Percentiles rank a stretch among this genome's conserved stretches.
Conservation (phyloP, 2,329 filamentous ascomycete species). For the Zasmidium angulare region DNA sequence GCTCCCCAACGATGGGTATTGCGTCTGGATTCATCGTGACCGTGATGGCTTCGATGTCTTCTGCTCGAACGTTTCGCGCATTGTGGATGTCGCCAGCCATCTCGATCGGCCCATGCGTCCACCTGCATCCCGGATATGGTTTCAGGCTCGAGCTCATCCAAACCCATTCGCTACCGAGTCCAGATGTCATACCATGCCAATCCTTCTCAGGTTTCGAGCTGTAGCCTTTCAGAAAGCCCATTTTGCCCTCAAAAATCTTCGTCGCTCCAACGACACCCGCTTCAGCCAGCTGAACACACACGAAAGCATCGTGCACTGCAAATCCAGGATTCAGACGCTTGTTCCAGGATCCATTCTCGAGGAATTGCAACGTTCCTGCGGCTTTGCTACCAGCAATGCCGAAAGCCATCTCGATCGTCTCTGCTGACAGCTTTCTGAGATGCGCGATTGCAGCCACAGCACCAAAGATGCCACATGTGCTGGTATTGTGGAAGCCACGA, state of each 20-base stretch:
- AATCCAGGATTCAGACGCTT: slow-evolving; percentile 42
- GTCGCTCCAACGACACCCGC: slow-evolving; percentile 35
- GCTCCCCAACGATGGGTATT: slow-evolving; percentile 34
- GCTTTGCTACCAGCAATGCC: slow-evolving; percentile 40
- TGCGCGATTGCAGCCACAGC: slow-evolving; percentile 35
- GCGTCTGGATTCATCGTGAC: slow-evolving; percentile 26
- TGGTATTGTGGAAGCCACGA: slow-evolving; percentile 41
- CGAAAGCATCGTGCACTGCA: slow-evolving; percentile 40
- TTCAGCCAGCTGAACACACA: slow-evolving; percentile 38
- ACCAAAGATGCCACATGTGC: slow-evolving; percentile 40
- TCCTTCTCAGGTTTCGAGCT: slow-evolving; percentile 27
- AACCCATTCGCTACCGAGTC: slow-evolving; percentile 28
- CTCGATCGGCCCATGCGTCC: slow-evolving; percentile 36
- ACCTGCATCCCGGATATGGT: slow-evolving; percentile 34
- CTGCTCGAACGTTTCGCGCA: not conserved
- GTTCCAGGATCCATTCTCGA: slow-evolving; percentile 41
- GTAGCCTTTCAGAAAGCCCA: slow-evolving; percentile 33
- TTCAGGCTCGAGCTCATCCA: slow-evolving; percentile 30
- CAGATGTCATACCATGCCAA: slow-evolving; percentile 20
- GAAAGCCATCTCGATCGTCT: slow-evolving; percentile 35
- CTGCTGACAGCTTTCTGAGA: slow-evolving; percentile 28
- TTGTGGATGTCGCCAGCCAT: slow-evolving; percentile 25
- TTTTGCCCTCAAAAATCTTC: slow-evolving; percentile 30
- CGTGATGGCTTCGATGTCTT: slow-evolving; percentile 22
- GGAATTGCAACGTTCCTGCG: slow-evolving; percentile 41